Evolutionary conservation across 805 yeast genomes (phyloP).

Genomic region (Starmera caribaea): DNA sequence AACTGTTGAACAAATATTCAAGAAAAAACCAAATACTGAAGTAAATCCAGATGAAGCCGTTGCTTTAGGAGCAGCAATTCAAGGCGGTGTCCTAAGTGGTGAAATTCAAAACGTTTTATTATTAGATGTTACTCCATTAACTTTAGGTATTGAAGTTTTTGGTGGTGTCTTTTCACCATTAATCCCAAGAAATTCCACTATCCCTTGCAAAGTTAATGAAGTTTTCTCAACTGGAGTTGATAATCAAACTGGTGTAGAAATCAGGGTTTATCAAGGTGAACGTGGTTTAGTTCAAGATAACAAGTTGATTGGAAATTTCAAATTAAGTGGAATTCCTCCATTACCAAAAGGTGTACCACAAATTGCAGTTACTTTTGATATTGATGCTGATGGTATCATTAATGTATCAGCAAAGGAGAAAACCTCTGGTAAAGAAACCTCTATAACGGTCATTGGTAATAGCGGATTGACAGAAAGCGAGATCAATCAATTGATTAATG

Average conservation of each 20-base stretch:
- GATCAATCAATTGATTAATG: conserved; percentile 50
- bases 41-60: conserved; percentile 94
- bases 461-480: conserved; percentile 65
- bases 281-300: conserved; percentile 70
- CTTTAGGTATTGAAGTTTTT: conserved; percentile 76
- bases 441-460: conserved; percentile 63
- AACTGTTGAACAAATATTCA: conserved; percentile 49
- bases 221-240: conserved; percentile 76
- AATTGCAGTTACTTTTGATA: conserved; percentile 65
- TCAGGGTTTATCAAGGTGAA: conserved; percentile 76
- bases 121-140: conserved; percentile 75
- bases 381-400: conserved; percentile 77
- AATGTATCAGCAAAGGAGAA: conserved; percentile 76
- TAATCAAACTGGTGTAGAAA: conserved; percentile 76
- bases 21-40: conserved; percentile 56
- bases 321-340: conserved; percentile 61
- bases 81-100: conserved; percentile 80
- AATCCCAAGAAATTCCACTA: conserved; percentile 68
- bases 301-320: conserved; percentile 67
- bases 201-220: conserved; percentile 68
- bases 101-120: conserved; percentile 70
- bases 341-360: conserved; percentile 78
- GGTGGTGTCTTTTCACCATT: conserved; percentile 78
- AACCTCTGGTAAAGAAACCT: conserved; percentile 69
- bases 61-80: conserved; percentile 84